Evolutionary conservation across 106 monocot genomes (phyloP), one percentile per base, ranked within the genome.

Genomic region (Dendrobium nobile): DNA sequence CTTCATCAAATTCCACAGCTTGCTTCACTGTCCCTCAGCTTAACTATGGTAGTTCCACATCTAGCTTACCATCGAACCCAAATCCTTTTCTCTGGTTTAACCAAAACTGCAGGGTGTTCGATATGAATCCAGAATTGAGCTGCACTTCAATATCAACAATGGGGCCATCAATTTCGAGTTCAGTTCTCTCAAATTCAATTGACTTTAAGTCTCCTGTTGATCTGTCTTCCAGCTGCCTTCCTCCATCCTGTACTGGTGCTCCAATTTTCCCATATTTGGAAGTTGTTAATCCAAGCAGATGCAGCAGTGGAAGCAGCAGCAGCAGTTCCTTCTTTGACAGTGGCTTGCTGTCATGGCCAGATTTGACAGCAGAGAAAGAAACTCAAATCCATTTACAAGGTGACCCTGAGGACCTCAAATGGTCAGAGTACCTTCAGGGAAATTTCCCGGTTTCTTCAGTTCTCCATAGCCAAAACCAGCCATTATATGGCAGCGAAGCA

Each of bases 361-460:
- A 90, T 0, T 72, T 87, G 77, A 20, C 78, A 5, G 51, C 84
- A 0, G 84, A 89, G 64, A 91, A 87, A 75, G 81, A 84, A 8
- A 9, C 44, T 1, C 84, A 79, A 58, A 41, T 82, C 17, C 54
- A 84, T 5, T 54, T 87, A 0, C 89, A 84, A 28, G 84, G 73
- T 1, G 87, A 87, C 37, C 83, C 82, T 5, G 92, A 91, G 22
- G 92, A 95, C 58, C 80, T 95, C 43, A 92, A 87, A 79, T 95
- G 95, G 95, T 86, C 91, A 0, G 95, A 95, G 48, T 91, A 89
- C 76, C 92, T 95, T 7, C 82, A 90, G 16, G 88, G 90, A 6
- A 67, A 82, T 40, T 83, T 85, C 44, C 84, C 91, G 0, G 72
- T 82, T 72, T 77, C 86, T 18, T 75, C 80, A 64, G 72, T 58